These are phyloP conservation scores for Backusella macrospora DNA, from an alignment of 192 early-diverging fungal genomes.

Conservation along the genomic window DNA sequence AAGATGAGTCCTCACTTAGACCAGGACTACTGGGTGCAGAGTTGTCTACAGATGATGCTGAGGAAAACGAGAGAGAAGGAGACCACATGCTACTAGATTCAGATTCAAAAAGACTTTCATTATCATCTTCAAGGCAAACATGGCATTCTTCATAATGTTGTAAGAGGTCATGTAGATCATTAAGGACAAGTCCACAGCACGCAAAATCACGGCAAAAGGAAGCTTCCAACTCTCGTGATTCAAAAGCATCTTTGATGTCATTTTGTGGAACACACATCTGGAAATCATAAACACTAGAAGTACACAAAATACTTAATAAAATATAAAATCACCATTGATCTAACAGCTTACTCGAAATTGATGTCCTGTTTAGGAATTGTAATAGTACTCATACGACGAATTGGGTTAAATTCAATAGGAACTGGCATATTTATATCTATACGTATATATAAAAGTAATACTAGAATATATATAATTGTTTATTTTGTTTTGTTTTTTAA, in stretches of 20 bases:
- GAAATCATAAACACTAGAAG: constrained; percentile 31
- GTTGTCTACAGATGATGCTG: neutral
- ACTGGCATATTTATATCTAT: constrained; percentile 24
- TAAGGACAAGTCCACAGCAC: constrained; percentile 89
- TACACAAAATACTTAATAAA: neutral
- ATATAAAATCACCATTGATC: neutral
- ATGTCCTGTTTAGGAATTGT: constrained; percentile 39
- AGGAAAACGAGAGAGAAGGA: constrained; percentile 15
- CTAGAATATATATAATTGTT: neutral
- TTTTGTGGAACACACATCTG: constrained; percentile 26
- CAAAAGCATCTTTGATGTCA: constrained; percentile 34
- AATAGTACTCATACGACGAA: constrained; percentile 36
- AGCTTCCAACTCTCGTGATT: constrained; percentile 73
- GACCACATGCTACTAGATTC: constrained; percentile 5
- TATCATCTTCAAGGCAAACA: constrained; percentile 77
- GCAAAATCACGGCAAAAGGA: constrained; percentile 93
- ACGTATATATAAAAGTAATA: neutral
- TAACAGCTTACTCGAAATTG: constrained; percentile 33
- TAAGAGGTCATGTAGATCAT: constrained; percentile 91
- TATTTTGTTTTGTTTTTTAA: neutral
- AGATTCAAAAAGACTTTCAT: constrained; percentile 36
- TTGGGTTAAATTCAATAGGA: constrained; percentile 35
- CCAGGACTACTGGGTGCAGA: constrained; percentile 9
- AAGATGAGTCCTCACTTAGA: neutral
- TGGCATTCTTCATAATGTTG: constrained; percentile 97